These are phyloP conservation scores for Colletotrichum chlorophyti DNA, from an alignment of 2,329 filamentous ascomycete genomes.

Conservation along the genomic window DNA sequence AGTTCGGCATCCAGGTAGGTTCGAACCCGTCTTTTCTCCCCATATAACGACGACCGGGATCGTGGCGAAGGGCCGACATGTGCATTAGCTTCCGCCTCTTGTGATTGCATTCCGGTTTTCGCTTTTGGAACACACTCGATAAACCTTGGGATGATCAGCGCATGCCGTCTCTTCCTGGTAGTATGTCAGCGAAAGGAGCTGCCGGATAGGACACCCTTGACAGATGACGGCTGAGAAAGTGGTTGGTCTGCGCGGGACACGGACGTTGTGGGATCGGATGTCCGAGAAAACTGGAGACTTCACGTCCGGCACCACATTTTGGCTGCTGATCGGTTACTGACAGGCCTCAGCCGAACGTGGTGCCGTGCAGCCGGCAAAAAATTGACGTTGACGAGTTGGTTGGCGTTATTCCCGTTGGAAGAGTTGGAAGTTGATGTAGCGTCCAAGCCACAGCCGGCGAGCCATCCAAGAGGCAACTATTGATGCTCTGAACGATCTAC, in stretches of 20 bases:
- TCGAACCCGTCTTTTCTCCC: no score
- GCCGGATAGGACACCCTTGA: no score
- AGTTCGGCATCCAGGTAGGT: slow-evolving; percentile 10
- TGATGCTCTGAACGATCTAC: no score
- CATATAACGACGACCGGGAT: slow-evolving; percentile 6
- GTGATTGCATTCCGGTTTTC: background rate
- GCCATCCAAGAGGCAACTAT: no score
- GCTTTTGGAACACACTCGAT: no score
- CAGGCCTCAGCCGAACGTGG: background rate
- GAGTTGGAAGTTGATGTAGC: no score
- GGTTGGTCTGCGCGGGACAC: background rate
- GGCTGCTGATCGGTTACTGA: background rate
- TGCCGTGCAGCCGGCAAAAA: slow-evolving; percentile 14
- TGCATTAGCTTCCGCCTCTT: slow-evolving; percentile 23
- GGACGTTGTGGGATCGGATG: slow-evolving; percentile 1
- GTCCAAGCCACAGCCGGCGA: no score
- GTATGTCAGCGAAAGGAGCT: no score
- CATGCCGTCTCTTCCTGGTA: no score
- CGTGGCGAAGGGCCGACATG: slow-evolving; percentile 15
- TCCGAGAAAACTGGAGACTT: slow-evolving; percentile 8
- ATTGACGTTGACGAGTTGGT: no score
- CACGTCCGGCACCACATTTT: background rate
- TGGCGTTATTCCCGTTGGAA: no score
- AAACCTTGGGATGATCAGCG: background rate
- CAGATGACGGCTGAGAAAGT: background rate